These are phyloP conservation scores for Dictyostelium capitatum DNA, from an alignment of 78 protist species.

Conservation along the genomic window DNA sequence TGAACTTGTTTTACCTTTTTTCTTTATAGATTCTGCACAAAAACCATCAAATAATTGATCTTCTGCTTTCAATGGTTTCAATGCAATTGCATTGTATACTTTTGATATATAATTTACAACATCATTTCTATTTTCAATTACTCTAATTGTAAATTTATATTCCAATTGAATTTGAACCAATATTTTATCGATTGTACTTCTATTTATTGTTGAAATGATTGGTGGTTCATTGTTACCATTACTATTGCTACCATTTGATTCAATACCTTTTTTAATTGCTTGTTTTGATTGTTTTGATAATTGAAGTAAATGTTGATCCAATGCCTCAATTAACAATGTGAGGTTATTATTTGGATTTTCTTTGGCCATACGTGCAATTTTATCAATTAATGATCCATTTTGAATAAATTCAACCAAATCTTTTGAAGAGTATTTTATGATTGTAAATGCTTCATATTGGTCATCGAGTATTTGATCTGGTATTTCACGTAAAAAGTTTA, in stretches of 20 bases:
- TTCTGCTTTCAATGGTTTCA: not conserved
- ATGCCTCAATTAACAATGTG: slow-evolving; percentile 1
- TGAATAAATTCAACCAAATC: not conserved
- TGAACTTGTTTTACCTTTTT: not conserved
- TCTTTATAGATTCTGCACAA: slow-evolving; percentile 30
- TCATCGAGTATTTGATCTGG: not conserved
- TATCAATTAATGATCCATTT: not conserved
- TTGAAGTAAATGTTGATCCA: not conserved
- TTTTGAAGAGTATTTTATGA: not conserved
- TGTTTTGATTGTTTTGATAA: not conserved
- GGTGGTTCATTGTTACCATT: not conserved
- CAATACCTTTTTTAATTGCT: not conserved
- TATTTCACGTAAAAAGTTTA: not conserved
- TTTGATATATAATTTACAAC: not conserved
- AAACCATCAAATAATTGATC: slow-evolving; percentile 15
- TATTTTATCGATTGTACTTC: not conserved
- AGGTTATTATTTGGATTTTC: not conserved
- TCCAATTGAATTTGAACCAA: slow-evolving; percentile 11
- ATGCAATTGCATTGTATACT: not conserved
- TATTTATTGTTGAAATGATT: too few species aligned
- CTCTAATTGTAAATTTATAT: not conserved
- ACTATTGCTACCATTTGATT: too few species aligned
- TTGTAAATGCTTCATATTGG: not conserved
- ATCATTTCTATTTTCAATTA: not conserved
- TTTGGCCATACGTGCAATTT: not conserved